Evolutionary conservation across 2,329 filamentous ascomycete genomes (phyloP).

Genomic region (Whalleya microplaca): DNA sequence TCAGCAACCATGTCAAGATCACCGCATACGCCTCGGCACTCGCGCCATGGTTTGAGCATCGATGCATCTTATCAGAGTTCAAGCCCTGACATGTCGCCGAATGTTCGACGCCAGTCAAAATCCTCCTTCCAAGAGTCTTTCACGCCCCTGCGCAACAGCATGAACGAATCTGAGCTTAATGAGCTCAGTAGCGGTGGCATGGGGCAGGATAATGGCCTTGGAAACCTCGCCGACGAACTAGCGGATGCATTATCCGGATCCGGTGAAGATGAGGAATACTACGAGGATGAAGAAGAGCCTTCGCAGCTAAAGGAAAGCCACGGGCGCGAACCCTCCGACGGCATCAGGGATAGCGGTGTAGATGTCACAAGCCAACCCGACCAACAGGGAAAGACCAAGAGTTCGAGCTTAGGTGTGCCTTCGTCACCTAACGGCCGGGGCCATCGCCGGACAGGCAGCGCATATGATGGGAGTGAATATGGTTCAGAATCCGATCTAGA

Average conservation of each 20-base stretch:
- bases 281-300: conserved; percentile 44
- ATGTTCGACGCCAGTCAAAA: conserved; percentile 53
- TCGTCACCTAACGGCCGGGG: conserved; percentile 44
- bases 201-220: conserved; percentile 61
- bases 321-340: conserved; percentile 33
- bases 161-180: conserved; percentile 52
- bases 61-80: conserved; percentile 44
- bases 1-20: conserved; percentile 46
- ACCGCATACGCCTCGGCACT: conserved; percentile 62
- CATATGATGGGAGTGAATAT: conserved; percentile 76
- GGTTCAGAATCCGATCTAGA: conserved; percentile 74
- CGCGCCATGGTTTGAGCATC: conserved; percentile 59
- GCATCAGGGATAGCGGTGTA: conserved; percentile 46
- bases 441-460: conserved; percentile 58
- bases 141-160: conserved; percentile 52
- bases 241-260: conserved; percentile 73
- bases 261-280: conserved; percentile 60
- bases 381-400: conserved; percentile 38
- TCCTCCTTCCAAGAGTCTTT: conserved; percentile 55
- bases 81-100: conserved; percentile 50
- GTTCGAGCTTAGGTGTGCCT: conserved; percentile 49
- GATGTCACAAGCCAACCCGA: conserved; percentile 43
- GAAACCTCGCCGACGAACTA: conserved; percentile 80
- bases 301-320: conserved; percentile 38
- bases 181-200: conserved; percentile 48